Conservation (phyloP, 192 early-diverging fungal species). For the Powellomyces hirtus region DNA sequence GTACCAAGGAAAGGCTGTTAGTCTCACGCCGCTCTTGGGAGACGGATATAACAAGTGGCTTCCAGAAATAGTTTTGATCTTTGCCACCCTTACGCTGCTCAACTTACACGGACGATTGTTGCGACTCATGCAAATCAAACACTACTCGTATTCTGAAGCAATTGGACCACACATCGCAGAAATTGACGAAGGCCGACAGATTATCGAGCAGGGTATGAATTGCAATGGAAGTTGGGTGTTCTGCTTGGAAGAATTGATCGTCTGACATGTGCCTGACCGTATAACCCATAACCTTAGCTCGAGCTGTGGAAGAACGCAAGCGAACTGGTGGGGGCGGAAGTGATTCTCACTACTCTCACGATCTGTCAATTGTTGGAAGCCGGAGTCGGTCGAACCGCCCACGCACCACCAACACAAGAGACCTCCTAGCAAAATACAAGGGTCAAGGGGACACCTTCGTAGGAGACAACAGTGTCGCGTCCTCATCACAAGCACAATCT, state of each 20-base stretch:
- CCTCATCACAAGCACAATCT: not conserved
- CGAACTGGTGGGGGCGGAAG: not conserved
- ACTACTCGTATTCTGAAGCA: slow-evolving; percentile 37
- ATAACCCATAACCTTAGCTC: no score
- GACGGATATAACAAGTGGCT: slow-evolving; percentile 83
- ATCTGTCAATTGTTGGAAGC: not conserved
- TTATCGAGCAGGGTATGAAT: slow-evolving; percentile 48
- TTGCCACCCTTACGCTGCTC: slow-evolving; percentile 70
- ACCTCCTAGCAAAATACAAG: slow-evolving; percentile 38
- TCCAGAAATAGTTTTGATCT: slow-evolving; percentile 80
- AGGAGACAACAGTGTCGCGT: not conserved
- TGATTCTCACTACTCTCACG: not conserved
- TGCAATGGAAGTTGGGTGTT: not conserved
- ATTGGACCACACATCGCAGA: slow-evolving; percentile 20
- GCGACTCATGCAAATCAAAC: slow-evolving; percentile 54
- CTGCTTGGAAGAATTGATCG: not conserved
- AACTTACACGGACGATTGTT: slow-evolving; percentile 82
- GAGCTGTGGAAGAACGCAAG: slow-evolving; percentile 24
- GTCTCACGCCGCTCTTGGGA: slow-evolving; percentile 89
- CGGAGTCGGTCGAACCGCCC: not conserved
- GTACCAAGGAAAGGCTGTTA: slow-evolving; percentile 63
- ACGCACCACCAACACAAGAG: slow-evolving; percentile 21
- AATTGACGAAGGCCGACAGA: slow-evolving; percentile 43
- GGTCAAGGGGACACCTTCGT: not conserved
- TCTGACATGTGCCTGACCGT: not conserved